A percentile compares a stretch with the other conserved stretches of the same genome.
Evolutionary conservation across 1,284 basidiomycete genomes (phyloP).

Genomic region (Cutaneotrichosporon sp.): DNA sequence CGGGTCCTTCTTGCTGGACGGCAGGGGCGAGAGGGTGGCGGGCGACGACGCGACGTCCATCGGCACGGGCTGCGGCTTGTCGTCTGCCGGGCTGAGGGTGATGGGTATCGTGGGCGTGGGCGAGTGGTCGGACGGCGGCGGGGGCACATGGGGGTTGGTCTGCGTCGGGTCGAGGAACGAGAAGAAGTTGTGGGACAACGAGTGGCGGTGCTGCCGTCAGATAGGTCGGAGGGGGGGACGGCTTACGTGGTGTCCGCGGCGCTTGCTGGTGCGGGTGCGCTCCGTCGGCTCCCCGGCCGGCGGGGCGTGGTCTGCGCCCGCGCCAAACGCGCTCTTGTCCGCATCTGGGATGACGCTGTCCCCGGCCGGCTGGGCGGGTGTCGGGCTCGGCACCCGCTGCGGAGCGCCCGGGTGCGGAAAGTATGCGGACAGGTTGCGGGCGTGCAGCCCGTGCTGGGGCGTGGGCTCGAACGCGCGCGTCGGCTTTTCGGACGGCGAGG

Average conservation of each 20-base stretch:
- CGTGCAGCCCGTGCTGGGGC: slow-evolving; percentile 62
- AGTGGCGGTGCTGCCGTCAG: slow-evolving; percentile 71
- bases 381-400: slow-evolving; percentile 19
- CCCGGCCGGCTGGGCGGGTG: slow-evolving; percentile 20
- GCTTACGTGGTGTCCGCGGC: slow-evolving; percentile 72
- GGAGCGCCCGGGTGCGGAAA: slow-evolving; percentile 76
- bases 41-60: slow-evolving; percentile 29
- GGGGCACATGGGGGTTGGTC: slow-evolving; percentile 36
- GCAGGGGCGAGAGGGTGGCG: slow-evolving; percentile 32
- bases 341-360: slow-evolving; percentile 31
- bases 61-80: slow-evolving; percentile 37
- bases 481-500: background rate
- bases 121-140: slow-evolving; percentile 14
- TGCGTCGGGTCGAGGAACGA: slow-evolving; percentile 71
- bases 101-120: slow-evolving; percentile 24
- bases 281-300: background rate
- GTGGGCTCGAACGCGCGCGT: slow-evolving; percentile 4
- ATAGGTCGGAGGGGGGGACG: too few relatives aligned
- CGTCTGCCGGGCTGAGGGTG: slow-evolving; percentile 13
- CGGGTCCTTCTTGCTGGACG: slow-evolving; percentile 44
- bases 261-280: slow-evolving; percentile 50
- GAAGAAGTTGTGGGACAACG: slow-evolving; percentile 90
- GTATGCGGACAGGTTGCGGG: slow-evolving; percentile 85
- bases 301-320: slow-evolving; percentile 27
- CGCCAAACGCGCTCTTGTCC: slow-evolving; percentile 35